These are phyloP conservation scores for Paramyrothecium roridum DNA, from an alignment of 2,329 filamentous ascomycete species.

Conservation along the genomic window DNA sequence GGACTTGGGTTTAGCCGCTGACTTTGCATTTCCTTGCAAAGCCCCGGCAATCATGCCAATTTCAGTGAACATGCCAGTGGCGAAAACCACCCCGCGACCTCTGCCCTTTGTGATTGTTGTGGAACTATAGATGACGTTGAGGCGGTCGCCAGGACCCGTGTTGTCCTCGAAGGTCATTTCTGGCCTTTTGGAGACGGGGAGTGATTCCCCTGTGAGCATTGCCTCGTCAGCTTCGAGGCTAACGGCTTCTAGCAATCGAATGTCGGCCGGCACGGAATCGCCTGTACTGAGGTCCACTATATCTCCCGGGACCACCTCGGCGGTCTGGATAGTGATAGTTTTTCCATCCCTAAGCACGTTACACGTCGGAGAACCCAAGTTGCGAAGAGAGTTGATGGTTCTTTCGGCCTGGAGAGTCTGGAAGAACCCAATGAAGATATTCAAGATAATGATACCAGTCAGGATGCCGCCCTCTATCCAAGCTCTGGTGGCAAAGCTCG, in stretches of 20 bases:
- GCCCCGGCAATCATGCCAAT: conserved; percentile 53
- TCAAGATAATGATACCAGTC: conserved; percentile 48
- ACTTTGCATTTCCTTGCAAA: conserved; percentile 22
- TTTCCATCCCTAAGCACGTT: conserved; percentile 33
- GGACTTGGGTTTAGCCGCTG: not conserved
- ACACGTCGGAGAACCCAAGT: conserved; percentile 30
- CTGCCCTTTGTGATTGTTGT: conserved; percentile 58
- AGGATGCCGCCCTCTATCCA: conserved; percentile 53
- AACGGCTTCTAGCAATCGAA: conserved; percentile 50
- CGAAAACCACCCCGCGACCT: conserved; percentile 54
- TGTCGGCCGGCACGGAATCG: conserved; percentile 54
- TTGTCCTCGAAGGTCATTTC: conserved; percentile 31
- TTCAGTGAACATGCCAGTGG: conserved; percentile 59
- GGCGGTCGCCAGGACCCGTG: conserved; percentile 42
- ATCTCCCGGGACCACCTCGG: conserved; percentile 51
- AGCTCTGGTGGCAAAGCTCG: conserved; percentile 46
- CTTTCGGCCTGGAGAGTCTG: conserved; percentile 38
- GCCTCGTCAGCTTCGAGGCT: conserved; percentile 64
- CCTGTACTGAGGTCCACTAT: conserved; percentile 46
- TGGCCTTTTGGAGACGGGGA: conserved; percentile 49
- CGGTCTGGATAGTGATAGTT: conserved; percentile 24
- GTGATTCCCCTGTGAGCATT: conserved; percentile 57
- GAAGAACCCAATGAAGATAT: conserved; percentile 46
- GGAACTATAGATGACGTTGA: conserved; percentile 57
- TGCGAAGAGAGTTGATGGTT: conserved; percentile 36